These are phyloP conservation scores for Conringia planisiliqua DNA, from an alignment of 345 rosid genomes.

Conservation along the genomic window DNA sequence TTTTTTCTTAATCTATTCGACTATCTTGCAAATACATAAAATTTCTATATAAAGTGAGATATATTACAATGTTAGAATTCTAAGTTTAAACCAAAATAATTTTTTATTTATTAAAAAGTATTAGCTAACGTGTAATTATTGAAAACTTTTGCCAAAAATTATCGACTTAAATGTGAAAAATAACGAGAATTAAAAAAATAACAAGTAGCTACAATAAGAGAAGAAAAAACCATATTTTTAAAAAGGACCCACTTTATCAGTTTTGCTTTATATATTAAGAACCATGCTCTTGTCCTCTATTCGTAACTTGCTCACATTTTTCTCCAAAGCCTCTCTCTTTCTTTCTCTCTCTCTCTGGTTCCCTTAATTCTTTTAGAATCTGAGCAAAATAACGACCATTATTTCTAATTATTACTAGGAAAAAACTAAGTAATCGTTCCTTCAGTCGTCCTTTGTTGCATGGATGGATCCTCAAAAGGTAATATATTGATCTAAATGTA, in stretches of 20 bases:
- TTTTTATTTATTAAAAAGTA: not conserved
- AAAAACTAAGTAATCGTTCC: slow-evolving; percentile 2
- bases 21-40: not conserved
- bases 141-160: not conserved
- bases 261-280: slow-evolving; percentile 42
- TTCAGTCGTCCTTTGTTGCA: slow-evolving; percentile 35
- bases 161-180: slow-evolving; percentile 7
- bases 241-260: slow-evolving; percentile 18
- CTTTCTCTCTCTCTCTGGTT: not conserved
- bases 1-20: not conserved
- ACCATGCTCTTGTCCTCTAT: slow-evolving; percentile 20
- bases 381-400: slow-evolving; percentile 16
- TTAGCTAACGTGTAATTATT: not conserved
- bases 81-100: not conserved
- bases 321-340: not conserved
- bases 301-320: slow-evolving; percentile 35
- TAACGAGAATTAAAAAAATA: not conserved
- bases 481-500: not conserved
- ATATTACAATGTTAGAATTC: not conserved
- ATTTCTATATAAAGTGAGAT: not conserved
- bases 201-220: not conserved
- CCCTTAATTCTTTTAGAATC: not conserved
- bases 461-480: slow-evolving; percentile 75
- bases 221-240: not conserved
- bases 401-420: not conserved